Base-by-base conservation (phyloP, 2,329 filamentous ascomycete genomes). In the Alternaria ventricosa region DNA sequence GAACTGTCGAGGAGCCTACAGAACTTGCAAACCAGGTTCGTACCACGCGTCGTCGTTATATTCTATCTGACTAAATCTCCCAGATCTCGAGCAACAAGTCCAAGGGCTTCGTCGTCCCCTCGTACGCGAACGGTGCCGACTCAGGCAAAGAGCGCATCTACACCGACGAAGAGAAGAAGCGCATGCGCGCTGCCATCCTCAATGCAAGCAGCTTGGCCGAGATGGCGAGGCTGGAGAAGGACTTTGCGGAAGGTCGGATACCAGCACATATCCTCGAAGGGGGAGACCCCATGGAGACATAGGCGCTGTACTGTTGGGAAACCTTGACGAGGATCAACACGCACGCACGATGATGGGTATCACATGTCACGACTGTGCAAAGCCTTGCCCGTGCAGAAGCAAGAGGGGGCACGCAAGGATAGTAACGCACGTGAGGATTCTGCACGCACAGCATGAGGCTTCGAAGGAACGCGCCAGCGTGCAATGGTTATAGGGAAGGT, bases 161-260 rank as follows among this genome's bases (percentile, higher is more conserved):
- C 71, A 97, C 94, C 5, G 93, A 95, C 41, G 90, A 90, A 76
- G 96, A 99, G 86, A 92, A 91, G 84, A 91, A 91, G 85, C 88
- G 89, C 68, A 88, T 98, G 65, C 90, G 96, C 82, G 90, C 93
- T 75, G 86, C 95, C 82, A 97, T 99, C 80, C 89, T 89, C 81
- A 93, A 92, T 75, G 95, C 96, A 6, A 94, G 91, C 79, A 97
- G 91, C 75, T 80, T 99, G 75, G 91, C 94, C 71, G 96, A 98
- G 83, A 96, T 99, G 77, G 90, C 93, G 61, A 87, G 89, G 70
- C 80, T 99, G 77, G 96, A 99, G 84, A 97, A 95, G 84, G 93
- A 96, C 80, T 82, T 98, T 69, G 92, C 92, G 66, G 95, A 98
- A 80, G 96, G 96, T 2, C 86, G 92, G 75, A 86, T 98, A 79